Evolutionary conservation across 768 basidiomycete species (phyloP), one percentile per base, ranked within the genome.

Genomic region (Crucibulum laeve): DNA sequence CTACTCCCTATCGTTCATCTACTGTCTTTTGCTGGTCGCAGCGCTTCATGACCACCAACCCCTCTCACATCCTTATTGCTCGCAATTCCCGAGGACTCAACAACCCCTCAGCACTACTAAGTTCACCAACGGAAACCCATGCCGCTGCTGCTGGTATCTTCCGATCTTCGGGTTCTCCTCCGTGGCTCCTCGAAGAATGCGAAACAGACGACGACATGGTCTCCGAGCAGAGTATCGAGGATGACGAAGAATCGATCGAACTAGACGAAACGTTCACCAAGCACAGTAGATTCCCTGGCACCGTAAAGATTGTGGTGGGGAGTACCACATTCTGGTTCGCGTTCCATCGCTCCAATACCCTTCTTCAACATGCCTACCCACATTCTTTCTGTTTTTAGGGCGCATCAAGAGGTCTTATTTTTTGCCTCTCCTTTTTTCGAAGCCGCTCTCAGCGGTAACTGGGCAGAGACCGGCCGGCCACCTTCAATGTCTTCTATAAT

Each of bases 341-440:
- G 10, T 30, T 33, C 26, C 17, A 18, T 18, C 14, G 34, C 15
- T 43, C 22, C 8, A 26, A 40, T 36, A 21, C 32, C 25, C 15
- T 23, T 38, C 23, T 47, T 40, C 38, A 44, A 36, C 37, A 25
- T 23, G 28, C n/a, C 40, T 2, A 38, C 26, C 14, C 30, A 40
- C 38, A 35, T 46, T 30, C 23, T 39, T 36, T 33, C 25, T 45
- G 21, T 41, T 11, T 44, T 38, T 56, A 91, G 89, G 89, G 85
- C 87, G 1, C 92, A 95, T 65, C 92, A 90, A 60, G 91, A 94
- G 58, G 80, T 95, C 22, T 68, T 95, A 4, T 87, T 84, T 64
- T 95, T 92, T 58, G 87, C 91, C 3, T 93, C 91, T n/a, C 90
- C 92, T 0, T 95, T 95, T 72, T 95, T 95, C 61, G 85, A 93